Evolutionary conservation across 306 rosid genomes (phyloP).

Genomic region (Inga laurina): DNA sequence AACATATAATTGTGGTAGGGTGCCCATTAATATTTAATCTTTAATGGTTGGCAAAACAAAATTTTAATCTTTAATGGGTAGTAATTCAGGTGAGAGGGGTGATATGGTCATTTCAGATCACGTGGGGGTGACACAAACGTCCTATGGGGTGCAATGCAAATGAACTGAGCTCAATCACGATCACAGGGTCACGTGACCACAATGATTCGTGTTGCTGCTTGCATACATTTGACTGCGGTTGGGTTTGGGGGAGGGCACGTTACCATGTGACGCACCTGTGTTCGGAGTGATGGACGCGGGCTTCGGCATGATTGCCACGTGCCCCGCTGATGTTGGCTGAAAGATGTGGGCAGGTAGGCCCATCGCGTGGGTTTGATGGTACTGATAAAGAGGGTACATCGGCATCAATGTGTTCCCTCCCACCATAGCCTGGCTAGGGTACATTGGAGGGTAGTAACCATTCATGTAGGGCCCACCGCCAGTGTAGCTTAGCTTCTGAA

Average conservation of each 20-base stretch:
- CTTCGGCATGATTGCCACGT: slow-evolving; percentile 57
- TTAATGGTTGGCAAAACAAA: too few species aligned
- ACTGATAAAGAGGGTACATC: slow-evolving; percentile 68
- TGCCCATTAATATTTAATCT: neutral
- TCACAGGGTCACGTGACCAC: slow-evolving; percentile 20
- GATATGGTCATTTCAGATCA: neutral
- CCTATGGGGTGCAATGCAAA: neutral
- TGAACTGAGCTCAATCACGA: neutral
- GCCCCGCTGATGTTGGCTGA: slow-evolving; percentile 49
- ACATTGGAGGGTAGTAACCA: slow-evolving; percentile 59
- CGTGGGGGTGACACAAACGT: neutral
- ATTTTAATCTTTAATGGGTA: neutral
- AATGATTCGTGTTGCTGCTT: slow-evolving; percentile 2
- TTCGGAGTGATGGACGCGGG: slow-evolving; percentile 52
- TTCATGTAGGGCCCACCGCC: slow-evolving; percentile 61
- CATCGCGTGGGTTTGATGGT: slow-evolving; percentile 68
- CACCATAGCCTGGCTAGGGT: slow-evolving; percentile 61
- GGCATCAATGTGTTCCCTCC: slow-evolving; percentile 79
- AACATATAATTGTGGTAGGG: too few species aligned
- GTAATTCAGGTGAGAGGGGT: neutral
- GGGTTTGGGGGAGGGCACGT: neutral
- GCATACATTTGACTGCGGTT: slow-evolving; percentile 16
- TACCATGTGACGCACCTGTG: slow-evolving; percentile 58
- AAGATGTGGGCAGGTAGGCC: slow-evolving; percentile 66
- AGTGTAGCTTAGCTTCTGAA: slow-evolving; percentile 59